Conservation (phyloP, 257 asterid genomes). For the Forsythia viridissima region DNA sequence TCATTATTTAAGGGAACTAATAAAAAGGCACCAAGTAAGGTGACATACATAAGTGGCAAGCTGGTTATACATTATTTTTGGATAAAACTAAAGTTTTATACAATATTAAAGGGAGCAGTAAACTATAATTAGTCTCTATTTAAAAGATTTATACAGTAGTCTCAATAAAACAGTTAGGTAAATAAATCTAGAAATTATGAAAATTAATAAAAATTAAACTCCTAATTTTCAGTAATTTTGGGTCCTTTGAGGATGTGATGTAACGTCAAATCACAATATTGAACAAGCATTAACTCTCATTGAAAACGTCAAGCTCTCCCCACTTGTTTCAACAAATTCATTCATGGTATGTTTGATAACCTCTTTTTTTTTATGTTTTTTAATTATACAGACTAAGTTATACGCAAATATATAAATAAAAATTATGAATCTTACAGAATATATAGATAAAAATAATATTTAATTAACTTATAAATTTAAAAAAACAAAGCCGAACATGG, state of each 20-base stretch:
- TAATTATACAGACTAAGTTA: too few species aligned
- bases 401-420: too few species aligned
- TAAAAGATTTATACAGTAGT: not conserved
- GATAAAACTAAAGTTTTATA: not conserved
- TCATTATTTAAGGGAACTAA: constrained; percentile 6
- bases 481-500: too few species aligned
- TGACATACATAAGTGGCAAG: not conserved
- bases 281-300: not conserved
- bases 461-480: too few species aligned
- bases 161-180: not conserved
- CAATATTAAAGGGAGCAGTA: not conserved
- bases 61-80: not conserved
- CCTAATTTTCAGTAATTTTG: too few species aligned
- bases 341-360: too few species aligned
- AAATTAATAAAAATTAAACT: not conserved
- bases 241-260: not conserved
- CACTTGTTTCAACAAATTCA: not conserved
- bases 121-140: not conserved
- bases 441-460: too few species aligned
- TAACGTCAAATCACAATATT: not conserved
- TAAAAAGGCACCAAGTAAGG: constrained; percentile 11
- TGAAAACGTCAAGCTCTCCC: not conserved
- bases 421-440: too few species aligned
- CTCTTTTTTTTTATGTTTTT: too few species aligned
- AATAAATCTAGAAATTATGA: not conserved